Percentiles rank a stretch among this genome's conserved stretches.
Conservation (phyloP, 495 filamentous ascomycete genomes). For the Mycothermus thermophilus region DNA sequence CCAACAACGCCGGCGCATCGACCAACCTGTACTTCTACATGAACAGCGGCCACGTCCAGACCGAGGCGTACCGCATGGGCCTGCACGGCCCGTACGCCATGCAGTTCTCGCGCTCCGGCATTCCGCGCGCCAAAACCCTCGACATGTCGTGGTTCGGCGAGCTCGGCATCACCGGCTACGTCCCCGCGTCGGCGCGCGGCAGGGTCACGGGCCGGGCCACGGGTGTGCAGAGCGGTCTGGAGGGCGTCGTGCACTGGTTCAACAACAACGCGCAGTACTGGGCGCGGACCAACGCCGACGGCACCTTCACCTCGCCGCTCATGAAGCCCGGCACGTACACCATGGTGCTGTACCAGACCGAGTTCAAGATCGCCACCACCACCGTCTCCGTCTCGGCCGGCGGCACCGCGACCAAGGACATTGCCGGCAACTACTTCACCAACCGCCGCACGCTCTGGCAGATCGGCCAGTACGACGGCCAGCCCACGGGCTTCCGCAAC, state of each 20-base stretch:
- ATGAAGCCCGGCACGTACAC: constrained; percentile 58
- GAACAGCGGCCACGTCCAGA: constrained; percentile 51
- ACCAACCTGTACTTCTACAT: constrained; percentile 57
- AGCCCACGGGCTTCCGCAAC: constrained; percentile 51
- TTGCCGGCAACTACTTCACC: constrained; percentile 31
- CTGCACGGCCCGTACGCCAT: constrained; percentile 55
- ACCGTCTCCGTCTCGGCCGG: constrained; percentile 43
- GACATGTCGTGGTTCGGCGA: constrained; percentile 48
- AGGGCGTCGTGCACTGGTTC: constrained; percentile 51
- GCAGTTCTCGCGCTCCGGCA: constrained; percentile 44
- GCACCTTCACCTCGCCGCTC: constrained; percentile 45
- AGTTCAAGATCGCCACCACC: constrained; percentile 41
- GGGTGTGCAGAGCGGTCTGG: constrained; percentile 31
- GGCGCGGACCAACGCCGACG: constrained; percentile 38
- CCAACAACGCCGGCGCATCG: constrained; percentile 44
- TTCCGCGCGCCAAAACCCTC: constrained; percentile 31
- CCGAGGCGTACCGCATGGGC: constrained; percentile 46
- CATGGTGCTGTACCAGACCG: constrained; percentile 53
- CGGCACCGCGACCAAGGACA: constrained; percentile 36
- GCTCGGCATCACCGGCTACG: constrained; percentile 44
- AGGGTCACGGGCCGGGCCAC: constrained; percentile 45
- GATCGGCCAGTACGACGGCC: constrained; percentile 50
- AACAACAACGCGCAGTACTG: constrained; percentile 52
- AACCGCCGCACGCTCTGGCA: constrained; percentile 41
- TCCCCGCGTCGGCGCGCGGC: constrained; percentile 39